These are phyloP conservation scores for Populus hybrid DNA, from an alignment of 441 rosid species.

Conservation along the genomic window DNA sequence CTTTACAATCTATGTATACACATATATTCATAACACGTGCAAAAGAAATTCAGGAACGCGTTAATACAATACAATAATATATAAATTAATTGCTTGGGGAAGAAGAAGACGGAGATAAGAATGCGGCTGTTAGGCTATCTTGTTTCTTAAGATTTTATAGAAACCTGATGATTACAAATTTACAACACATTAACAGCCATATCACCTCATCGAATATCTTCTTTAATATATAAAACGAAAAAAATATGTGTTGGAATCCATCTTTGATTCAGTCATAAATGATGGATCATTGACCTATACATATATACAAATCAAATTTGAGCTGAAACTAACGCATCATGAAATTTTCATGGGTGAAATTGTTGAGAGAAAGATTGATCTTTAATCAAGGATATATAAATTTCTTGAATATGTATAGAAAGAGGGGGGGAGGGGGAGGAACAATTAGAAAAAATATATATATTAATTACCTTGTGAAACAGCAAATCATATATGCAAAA, in stretches of 20 bases:
- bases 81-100: neutral
- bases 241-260: neutral
- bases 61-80: neutral
- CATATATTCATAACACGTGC: neutral
- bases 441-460: neutral
- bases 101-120: constrained; percentile 16
- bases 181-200: neutral
- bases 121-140: constrained; percentile 18
- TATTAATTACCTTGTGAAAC: neutral
- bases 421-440: neutral
- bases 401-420: neutral
- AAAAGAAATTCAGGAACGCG: constrained; percentile 3
- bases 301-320: neutral
- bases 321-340: neutral
- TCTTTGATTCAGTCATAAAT: neutral
- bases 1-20: neutral
- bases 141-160: neutral
- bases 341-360: neutral
- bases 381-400: neutral
- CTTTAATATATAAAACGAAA: constrained; percentile 3
- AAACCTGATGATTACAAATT: neutral
- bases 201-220: neutral
- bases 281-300: neutral
- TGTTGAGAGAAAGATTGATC: neutral
- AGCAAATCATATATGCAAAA: neutral